A percentile compares a stretch with the other conserved stretches of the same genome.
These are phyloP conservation scores for Mycena rebaudengoi DNA, from an alignment of 768 basidiomycete species.

Conservation along the genomic window DNA sequence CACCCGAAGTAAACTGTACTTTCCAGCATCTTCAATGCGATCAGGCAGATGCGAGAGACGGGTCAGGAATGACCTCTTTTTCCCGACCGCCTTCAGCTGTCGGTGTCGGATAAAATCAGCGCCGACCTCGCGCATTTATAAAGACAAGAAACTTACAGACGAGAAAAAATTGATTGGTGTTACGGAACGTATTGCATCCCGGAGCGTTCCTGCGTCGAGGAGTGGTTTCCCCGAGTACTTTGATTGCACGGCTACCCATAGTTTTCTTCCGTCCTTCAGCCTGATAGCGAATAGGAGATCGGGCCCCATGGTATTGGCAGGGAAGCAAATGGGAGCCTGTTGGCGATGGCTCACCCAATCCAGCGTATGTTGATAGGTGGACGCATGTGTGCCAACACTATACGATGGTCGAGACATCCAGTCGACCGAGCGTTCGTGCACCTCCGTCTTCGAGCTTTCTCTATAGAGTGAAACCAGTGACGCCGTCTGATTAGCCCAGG, in stretches of 20 bases:
- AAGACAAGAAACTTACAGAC: too few species aligned
- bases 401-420: not conserved
- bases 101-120: too few species aligned
- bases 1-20: not conserved
- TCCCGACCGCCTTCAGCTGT: too few species aligned
- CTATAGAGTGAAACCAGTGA: not conserved
- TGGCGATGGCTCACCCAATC: not conserved
- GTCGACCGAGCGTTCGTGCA: not conserved
- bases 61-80: too few species aligned
- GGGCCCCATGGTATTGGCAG: not conserved
- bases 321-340: not conserved
- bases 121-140: too few species aligned
- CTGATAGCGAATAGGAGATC: not conserved
- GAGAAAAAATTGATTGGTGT: not conserved
- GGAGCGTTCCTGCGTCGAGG: not conserved
- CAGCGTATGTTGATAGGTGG: not conserved
- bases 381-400: not conserved
- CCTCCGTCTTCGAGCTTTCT: not conserved
- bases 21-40: not conserved
- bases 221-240: not conserved
- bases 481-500: not conserved
- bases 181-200: not conserved
- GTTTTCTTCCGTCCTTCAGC: not conserved
- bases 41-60: not conserved
- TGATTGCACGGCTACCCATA: conserved; percentile 4